Percentiles rank a stretch among this genome's conserved stretches.
Conservation (phyloP, 2,329 filamentous ascomycete genomes). For the Thermomyces lanuginosus region DNA sequence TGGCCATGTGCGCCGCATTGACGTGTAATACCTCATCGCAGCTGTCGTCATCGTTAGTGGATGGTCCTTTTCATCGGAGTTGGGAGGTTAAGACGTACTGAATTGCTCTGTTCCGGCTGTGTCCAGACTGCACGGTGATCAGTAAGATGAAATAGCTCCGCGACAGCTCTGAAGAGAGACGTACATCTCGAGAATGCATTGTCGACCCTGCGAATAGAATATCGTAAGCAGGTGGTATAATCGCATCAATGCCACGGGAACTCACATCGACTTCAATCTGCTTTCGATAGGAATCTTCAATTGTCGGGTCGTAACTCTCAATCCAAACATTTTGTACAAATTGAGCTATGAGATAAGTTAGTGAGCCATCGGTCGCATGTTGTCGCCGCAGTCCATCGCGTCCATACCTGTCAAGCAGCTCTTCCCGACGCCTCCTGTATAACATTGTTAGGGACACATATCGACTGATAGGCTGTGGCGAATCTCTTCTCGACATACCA, state of each 20-base stretch:
- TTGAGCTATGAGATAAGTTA: conserved; percentile 44
- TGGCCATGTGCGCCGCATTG: neutral
- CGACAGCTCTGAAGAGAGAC: conserved; percentile 15
- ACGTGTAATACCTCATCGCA: conserved; percentile 37
- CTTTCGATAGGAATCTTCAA: conserved; percentile 77
- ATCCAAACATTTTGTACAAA: conserved; percentile 93
- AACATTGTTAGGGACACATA: conserved; percentile 6
- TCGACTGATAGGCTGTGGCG: conserved; percentile 4
- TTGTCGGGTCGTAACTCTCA: conserved; percentile 76
- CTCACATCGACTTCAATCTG: conserved; percentile 80
- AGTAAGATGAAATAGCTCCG: conserved; percentile 4
- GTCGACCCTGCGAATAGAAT: conserved; percentile 46
- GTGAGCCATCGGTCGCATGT: neutral
- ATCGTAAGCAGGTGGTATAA: conserved; percentile 15
- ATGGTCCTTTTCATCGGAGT: neutral
- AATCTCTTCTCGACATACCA: too few relatives aligned
- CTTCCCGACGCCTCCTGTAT: conserved; percentile 70
- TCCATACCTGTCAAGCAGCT: conserved; percentile 72
- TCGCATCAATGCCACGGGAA: conserved; percentile 11
- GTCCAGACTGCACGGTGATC: conserved; percentile 45
- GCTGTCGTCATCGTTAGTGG: conserved; percentile 20
- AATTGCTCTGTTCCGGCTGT: conserved; percentile 88
- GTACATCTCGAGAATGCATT: conserved; percentile 81
- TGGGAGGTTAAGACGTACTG: conserved; percentile 45
- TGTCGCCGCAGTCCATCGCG: neutral